A percentile compares a stretch with the other conserved stretches of the same genome.
These are phyloP conservation scores for Alternaria angustiovoidea DNA, from an alignment of 2,329 filamentous ascomycete species.

Conservation along the genomic window DNA sequence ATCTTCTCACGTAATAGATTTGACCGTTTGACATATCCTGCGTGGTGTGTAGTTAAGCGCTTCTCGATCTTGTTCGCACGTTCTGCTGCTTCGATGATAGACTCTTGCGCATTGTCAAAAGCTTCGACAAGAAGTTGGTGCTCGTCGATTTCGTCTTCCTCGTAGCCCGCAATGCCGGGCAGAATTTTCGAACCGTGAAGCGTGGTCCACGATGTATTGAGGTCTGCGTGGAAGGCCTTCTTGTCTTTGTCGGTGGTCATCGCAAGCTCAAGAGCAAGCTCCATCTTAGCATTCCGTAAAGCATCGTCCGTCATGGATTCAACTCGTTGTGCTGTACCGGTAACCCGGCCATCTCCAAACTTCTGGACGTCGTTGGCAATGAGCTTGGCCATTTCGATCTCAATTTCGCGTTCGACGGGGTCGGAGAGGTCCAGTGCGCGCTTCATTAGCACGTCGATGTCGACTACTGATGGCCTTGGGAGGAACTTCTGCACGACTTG, in stretches of 20 bases:
- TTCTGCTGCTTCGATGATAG: slow-evolving; percentile 77
- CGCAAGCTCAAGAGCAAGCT: slow-evolving; percentile 75
- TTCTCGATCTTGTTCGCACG: slow-evolving; percentile 89
- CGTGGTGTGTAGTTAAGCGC: slow-evolving; percentile 85
- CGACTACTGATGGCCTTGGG: slow-evolving; percentile 77
- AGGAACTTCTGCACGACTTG: slow-evolving; percentile 89
- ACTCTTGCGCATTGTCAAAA: slow-evolving; percentile 78
- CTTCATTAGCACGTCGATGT: slow-evolving; percentile 73
- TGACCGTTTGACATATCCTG: slow-evolving; percentile 87
- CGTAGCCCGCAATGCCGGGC: slow-evolving; percentile 82
- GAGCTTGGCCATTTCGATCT: slow-evolving; percentile 78
- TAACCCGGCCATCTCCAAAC: slow-evolving; percentile 74
- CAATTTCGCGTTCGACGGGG: slow-evolving; percentile 73
- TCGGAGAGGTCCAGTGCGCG: slow-evolving; percentile 68
- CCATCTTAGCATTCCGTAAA: slow-evolving; percentile 77
- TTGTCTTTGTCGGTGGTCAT: slow-evolving; percentile 60
- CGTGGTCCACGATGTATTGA: slow-evolving; percentile 59
- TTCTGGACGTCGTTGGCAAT: slow-evolving; percentile 82
- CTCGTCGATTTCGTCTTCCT: slow-evolving; percentile 77
- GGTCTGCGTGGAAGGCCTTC: slow-evolving; percentile 54
- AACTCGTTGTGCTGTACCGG: slow-evolving; percentile 67
- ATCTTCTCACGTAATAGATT: slow-evolving; percentile 84
- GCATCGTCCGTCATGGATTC: slow-evolving; percentile 73
- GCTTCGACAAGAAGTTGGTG: slow-evolving; percentile 70
- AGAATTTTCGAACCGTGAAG: slow-evolving; percentile 62